Evolutionary conservation across 1,139 yeast genomes (phyloP), one percentile per base, ranked within the genome.

Genomic region (Pichia cactophila): DNA sequence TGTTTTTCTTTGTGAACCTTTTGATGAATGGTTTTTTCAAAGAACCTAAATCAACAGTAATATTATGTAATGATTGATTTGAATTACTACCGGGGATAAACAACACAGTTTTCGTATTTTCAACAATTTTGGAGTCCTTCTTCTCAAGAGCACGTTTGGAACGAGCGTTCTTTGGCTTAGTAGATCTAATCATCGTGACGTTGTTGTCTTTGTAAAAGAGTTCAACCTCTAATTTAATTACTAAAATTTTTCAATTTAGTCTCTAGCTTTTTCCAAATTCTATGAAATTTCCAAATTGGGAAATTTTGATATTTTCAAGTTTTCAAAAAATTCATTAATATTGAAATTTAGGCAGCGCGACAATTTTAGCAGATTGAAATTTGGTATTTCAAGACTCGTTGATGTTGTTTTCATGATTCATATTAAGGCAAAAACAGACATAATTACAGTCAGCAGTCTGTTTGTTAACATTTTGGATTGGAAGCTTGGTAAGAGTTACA

Each of bases 151-250:
- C 97, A 67, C 99, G 81, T 73, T 94, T 94, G 50, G 97, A 80
- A 65, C 98, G 88, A 51, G 97, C 97, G 64, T 85, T 92, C 71
- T 89, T 90, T 44, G 99, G 97, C 57, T 85, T 83, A 67, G 78
- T 74, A 42, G 85, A 79, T 72, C 86, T 80, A 58, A 82, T 81
- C 88, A 81, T 81, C 8, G 6, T 2, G 39, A 2, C n/a, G 20
- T 31, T 12, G 35, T 5, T 31, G 35, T 31, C n/a, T 10, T 11
- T 12, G n/a, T 31, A 12, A 3, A 31, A 14, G 11, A 12, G 16
- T 31, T 31, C 23, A 12, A 31, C 10, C n/a, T 5, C 2, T 12
- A 31, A 11, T 11, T 31, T 2, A 31, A 5, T 11, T 31, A 31
- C n/a, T 31, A 31, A 31, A 31, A 31, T 12, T 31, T 31, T 31